A percentile compares a stretch with the other conserved stretches of the same genome.
Evolutionary conservation across 345 rosid species (phyloP).

Genomic region (Anastatica hierochuntica): DNA sequence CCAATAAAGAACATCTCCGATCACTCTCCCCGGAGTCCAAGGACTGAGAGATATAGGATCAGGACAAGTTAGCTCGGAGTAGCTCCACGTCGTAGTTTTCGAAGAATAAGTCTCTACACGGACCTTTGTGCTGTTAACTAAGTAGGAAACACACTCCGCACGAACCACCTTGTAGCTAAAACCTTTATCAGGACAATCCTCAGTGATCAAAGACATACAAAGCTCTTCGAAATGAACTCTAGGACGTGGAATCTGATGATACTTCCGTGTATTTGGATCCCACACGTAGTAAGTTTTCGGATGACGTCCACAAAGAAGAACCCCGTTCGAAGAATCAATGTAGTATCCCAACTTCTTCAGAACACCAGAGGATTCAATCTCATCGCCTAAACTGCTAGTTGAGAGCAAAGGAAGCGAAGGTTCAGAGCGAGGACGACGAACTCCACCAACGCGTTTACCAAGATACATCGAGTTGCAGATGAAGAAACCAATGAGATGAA

Average conservation of each 20-base stretch:
- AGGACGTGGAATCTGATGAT: conserved; percentile 38
- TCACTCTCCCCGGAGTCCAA: conserved; percentile 46
- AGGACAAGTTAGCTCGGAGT: conserved; percentile 35
- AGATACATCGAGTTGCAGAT: conserved; percentile 42
- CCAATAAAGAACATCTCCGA: conserved; percentile 45
- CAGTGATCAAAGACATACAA: conserved; percentile 50
- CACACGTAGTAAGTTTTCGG: conserved; percentile 53
- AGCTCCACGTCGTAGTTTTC: conserved; percentile 45
- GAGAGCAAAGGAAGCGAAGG: conserved; percentile 46
- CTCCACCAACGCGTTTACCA: conserved; percentile 30
- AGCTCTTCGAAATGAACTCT: conserved; percentile 45
- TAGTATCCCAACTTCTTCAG: conserved; percentile 49
- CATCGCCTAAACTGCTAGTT: conserved; percentile 47
- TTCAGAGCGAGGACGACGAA: conserved; percentile 38
- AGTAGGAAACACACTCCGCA: conserved; percentile 40
- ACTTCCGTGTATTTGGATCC: conserved; percentile 33
- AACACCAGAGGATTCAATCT: conserved; percentile 35
- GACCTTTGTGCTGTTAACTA: conserved; percentile 24
- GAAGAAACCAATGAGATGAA: conserved; percentile 47
- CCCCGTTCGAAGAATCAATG: conserved; percentile 50
- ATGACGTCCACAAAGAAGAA: conserved; percentile 62
- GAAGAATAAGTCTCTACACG: conserved; percentile 44
- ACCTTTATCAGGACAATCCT: conserved; percentile 29
- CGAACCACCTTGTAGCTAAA: conserved; percentile 44
- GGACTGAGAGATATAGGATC: conserved; percentile 36